These are phyloP conservation scores for Quaeritorhiza haematococci DNA, from an alignment of 371 early-diverging fungal genomes.

Conservation along the genomic window DNA sequence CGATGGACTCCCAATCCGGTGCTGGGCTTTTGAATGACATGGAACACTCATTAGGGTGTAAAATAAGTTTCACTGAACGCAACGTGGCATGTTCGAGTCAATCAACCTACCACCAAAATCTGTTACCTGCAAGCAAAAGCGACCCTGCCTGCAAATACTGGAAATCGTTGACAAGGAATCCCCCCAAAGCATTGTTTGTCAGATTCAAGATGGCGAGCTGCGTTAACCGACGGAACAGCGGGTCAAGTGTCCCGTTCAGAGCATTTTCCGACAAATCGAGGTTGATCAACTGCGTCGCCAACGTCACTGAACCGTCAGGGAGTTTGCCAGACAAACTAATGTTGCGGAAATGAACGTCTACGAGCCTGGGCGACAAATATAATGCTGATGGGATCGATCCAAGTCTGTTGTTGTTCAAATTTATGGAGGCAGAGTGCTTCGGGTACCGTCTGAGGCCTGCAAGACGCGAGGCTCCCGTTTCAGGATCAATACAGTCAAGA, in stretches of 20 bases:
- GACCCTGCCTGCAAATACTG: not conserved
- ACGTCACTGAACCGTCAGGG: not conserved
- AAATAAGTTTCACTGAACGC: not conserved
- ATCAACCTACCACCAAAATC: not conserved
- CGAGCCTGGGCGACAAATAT: not conserved
- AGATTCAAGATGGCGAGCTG: not conserved
- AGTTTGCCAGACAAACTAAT: not conserved
- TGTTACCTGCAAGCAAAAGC: not conserved
- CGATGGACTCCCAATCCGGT: not conserved
- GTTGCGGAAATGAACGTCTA: not conserved
- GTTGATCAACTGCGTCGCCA: not conserved
- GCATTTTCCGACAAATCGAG: not conserved
- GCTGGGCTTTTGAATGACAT: not conserved
- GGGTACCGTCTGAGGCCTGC: not conserved
- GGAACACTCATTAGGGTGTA: not conserved
- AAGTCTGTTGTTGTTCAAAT: not conserved
- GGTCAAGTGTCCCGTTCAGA: not conserved
- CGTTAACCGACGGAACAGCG: not conserved
- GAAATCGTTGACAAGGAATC: not conserved
- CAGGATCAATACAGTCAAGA: not conserved
- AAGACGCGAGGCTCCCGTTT: not conserved
- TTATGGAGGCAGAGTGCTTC: not conserved
- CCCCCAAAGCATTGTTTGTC: not conserved
- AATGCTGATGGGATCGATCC: not conserved
- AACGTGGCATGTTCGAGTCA: not conserved